phyloP scores from a whole-genome alignment of 2,329 filamentous ascomycete species.

The Aspergillus udagawae region DNA sequence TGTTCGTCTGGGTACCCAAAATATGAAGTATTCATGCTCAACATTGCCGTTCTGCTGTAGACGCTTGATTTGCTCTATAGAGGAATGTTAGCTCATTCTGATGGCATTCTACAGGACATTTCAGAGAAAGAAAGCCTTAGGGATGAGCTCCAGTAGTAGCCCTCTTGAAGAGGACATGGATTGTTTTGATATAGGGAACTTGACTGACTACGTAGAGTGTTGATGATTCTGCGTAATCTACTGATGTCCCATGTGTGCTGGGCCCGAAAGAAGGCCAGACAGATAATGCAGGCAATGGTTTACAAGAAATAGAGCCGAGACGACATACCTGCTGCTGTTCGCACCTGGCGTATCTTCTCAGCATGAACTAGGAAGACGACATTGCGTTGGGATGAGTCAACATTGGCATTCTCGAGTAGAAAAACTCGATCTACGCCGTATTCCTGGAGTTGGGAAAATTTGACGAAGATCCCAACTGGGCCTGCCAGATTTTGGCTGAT shows the following conservation, averaged over 20 bases:
- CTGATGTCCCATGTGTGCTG: conserved; percentile 46
- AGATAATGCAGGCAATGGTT: conserved; percentile 3
- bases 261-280: conserved; percentile 1
- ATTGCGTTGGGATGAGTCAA: conserved; percentile 91
- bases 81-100: conserved; percentile 56
- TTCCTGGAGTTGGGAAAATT: conserved; percentile 91
- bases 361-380: conserved; percentile 89
- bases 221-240: conserved; percentile 55
- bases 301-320: conserved; percentile 7
- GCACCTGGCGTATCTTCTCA: conserved; percentile 79
- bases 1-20: conserved; percentile 92
- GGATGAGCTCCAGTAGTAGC: conserved; percentile 30
- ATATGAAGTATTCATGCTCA: conserved; percentile 93
- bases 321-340: conserved; percentile 78
- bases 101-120: conserved; percentile 45
- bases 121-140: conserved; percentile 40
- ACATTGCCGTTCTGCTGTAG: conserved; percentile 82
- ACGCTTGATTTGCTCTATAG: conserved; percentile 80
- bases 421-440: conserved; percentile 98
- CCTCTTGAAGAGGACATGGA: neutral
- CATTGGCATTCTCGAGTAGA: conserved; percentile 91
- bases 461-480: conserved; percentile 84
- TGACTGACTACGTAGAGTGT: conserved; percentile 55
- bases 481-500: conserved; percentile 88
- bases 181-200: conserved; percentile 48